phyloP scores from a whole-genome alignment of 2,329 filamentous ascomycete genomes.

The Pseudogymnoascus sp. region DNA sequence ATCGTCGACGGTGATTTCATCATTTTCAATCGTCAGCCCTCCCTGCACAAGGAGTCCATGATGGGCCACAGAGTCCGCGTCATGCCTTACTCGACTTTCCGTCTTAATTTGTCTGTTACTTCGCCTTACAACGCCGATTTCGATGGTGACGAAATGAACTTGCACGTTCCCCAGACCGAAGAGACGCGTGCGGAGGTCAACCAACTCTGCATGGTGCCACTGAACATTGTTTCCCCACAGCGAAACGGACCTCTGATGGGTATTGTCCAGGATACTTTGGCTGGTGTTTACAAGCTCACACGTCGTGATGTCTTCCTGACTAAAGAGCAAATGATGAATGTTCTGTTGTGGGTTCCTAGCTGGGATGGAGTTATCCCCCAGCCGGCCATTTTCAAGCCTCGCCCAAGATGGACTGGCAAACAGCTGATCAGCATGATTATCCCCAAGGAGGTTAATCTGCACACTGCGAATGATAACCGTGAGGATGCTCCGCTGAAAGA shows the following conservation, averaged over 20 bases:
- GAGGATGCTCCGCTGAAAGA: conserved; percentile 59
- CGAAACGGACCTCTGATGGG: conserved; percentile 97
- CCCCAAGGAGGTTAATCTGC: conserved; percentile 75
- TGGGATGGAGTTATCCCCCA: conserved; percentile 94
- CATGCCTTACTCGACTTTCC: conserved; percentile 98
- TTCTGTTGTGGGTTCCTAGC: conserved; percentile 93
- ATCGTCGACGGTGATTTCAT: conserved; percentile 95
- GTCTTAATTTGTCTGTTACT: conserved; percentile 93
- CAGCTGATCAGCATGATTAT: conserved; percentile 93
- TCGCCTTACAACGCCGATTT: conserved; percentile 99
- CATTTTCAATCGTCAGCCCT: conserved; percentile 99
- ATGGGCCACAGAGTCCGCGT: conserved; percentile 97
- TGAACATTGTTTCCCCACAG: conserved; percentile 97
- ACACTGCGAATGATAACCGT: conserved; percentile 53
- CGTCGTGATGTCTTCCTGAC: conserved; percentile 85
- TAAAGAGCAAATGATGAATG: conserved; percentile 90
- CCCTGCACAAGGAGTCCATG: conserved; percentile 99
- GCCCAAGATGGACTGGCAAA: conserved; percentile 94
- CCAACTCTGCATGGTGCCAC: conserved; percentile 92
- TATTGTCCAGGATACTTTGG: conserved; percentile 96
- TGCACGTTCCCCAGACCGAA: conserved; percentile 96
- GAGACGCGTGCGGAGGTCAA: conserved; percentile 92
- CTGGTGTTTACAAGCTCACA: conserved; percentile 94
- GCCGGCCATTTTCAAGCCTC: conserved; percentile 88
- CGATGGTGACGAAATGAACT: conserved; percentile 99